These are phyloP conservation scores for Calophaca sinica DNA, from an alignment of 306 rosid species.

Conservation along the genomic window DNA sequence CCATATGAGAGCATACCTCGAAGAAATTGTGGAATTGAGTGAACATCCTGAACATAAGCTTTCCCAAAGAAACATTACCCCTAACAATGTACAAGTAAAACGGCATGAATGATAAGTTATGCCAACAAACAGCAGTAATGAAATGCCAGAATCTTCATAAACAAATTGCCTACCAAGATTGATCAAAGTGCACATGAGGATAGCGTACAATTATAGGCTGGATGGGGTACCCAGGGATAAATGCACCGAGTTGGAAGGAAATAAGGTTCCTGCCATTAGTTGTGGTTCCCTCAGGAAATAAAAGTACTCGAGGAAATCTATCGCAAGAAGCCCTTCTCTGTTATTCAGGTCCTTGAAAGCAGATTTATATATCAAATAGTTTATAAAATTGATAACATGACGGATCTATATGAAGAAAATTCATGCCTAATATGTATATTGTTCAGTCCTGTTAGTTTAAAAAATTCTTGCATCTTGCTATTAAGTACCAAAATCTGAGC, in stretches of 20 bases:
- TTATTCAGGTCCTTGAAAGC: conserved; percentile 94
- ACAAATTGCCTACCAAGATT: conserved; percentile 81
- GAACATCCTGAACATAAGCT: conserved; percentile 94
- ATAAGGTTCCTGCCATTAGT: conserved; percentile 89
- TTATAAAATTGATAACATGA: conserved; percentile 65
- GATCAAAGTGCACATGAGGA: conserved; percentile 98
- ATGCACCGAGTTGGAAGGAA: conserved; percentile 97
- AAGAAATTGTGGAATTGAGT: conserved; percentile 95
- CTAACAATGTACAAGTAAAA: conserved; percentile 53
- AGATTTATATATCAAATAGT: conserved; percentile 95
- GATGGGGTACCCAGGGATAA: conserved; percentile 81
- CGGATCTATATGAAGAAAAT: conserved; percentile 38
- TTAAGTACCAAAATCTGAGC: conserved; percentile 22
- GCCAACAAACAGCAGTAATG: conserved; percentile 40
- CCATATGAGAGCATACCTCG: conserved; percentile 65
- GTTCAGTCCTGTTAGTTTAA: conserved; percentile 16
- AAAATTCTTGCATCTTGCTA: conserved; percentile 11
- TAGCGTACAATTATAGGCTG: conserved; percentile 92
- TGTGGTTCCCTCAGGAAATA: conserved; percentile 99
- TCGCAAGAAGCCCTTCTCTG: conserved; percentile 93
- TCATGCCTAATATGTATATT: conserved; percentile 34
- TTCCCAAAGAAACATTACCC: conserved; percentile 84
- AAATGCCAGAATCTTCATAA: conserved; percentile 35
- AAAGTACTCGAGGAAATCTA: conserved; percentile 87
- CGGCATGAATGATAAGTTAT: conserved; percentile 36